Percentiles rank a stretch among this genome's conserved stretches.
These are phyloP conservation scores for Chaetomiaceae sp. DNA, from an alignment of 2,329 filamentous ascomycete species.

Conservation along the genomic window DNA sequence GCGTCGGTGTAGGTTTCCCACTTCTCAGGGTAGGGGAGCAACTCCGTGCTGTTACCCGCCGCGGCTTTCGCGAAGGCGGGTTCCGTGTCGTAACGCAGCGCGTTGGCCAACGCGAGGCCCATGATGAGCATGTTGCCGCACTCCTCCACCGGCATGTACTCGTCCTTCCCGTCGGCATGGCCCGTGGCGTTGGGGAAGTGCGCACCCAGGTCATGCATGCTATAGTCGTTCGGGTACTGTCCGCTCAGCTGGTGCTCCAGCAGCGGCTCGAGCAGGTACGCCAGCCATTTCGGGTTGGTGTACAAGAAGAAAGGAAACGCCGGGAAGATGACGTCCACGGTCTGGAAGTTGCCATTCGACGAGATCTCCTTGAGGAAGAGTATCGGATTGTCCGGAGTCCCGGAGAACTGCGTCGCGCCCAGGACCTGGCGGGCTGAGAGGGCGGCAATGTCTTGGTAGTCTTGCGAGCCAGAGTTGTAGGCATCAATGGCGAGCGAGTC, in stretches of 20 bases:
- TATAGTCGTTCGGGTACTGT: constrained; percentile 78
- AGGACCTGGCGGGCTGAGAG: constrained; percentile 76
- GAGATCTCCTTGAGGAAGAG: constrained; percentile 84
- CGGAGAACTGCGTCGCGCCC: constrained; percentile 71
- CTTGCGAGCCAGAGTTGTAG: constrained; percentile 65
- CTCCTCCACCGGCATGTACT: constrained; percentile 73
- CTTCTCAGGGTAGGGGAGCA: constrained; percentile 1
- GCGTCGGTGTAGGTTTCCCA: constrained; percentile 23
- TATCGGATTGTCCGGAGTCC: constrained; percentile 66
- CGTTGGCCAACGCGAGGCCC: constrained; percentile 72
- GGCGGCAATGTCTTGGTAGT: constrained; percentile 73
- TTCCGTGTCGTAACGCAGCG: constrained; percentile 59
- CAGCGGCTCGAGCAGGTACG: constrained; percentile 72
- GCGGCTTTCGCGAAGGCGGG: constrained; percentile 42
- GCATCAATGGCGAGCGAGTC: constrained; percentile 66
- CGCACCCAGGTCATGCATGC: constrained; percentile 70
- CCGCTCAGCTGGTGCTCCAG: constrained; percentile 78
- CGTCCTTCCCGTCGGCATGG: constrained; percentile 63
- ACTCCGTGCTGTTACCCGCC: background rate
- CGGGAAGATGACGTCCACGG: constrained; percentile 83
- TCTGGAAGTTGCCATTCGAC: constrained; percentile 80
- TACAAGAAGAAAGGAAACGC: constrained; percentile 84
- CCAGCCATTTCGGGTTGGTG: constrained; percentile 75
- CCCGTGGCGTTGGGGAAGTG: constrained; percentile 76
- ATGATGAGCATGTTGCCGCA: constrained; percentile 75